These are phyloP conservation scores for Cercophora samala DNA, from an alignment of 495 filamentous ascomycete genomes.

Conservation along the genomic window DNA sequence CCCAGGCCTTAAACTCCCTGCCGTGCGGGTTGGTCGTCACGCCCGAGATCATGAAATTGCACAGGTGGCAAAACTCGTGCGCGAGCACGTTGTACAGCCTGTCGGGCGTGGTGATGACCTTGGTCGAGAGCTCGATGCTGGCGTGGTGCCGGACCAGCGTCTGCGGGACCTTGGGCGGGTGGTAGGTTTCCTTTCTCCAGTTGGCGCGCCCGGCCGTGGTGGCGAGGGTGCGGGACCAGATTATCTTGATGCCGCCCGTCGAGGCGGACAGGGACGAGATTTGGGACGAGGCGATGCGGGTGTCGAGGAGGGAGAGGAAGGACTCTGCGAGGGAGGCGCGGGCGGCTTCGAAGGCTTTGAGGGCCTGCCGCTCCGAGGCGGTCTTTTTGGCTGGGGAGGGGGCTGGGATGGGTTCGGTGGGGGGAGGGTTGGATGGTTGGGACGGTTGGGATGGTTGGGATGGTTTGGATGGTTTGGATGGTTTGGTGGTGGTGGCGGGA, in stretches of 20 bases:
- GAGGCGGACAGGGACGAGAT: slow-evolving; percentile 55
- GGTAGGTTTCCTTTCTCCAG: slow-evolving; percentile 65
- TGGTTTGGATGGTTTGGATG: slow-evolving; percentile 48
- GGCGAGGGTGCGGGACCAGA: slow-evolving; percentile 81
- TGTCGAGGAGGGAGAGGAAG: slow-evolving; percentile 75
- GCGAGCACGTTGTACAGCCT: slow-evolving; percentile 82
- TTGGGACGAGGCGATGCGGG: slow-evolving; percentile 57
- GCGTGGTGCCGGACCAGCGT: slow-evolving; percentile 56
- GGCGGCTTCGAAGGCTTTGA: slow-evolving; percentile 61
- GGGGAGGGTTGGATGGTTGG: background rate
- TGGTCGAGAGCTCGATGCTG: slow-evolving; percentile 81
- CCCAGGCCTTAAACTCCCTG: slow-evolving; percentile 76
- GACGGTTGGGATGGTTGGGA: no score
- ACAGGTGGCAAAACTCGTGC: slow-evolving; percentile 94
- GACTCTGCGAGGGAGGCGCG: slow-evolving; percentile 64
- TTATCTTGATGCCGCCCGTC: slow-evolving; percentile 73
- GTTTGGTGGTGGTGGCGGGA: slow-evolving; percentile 51
- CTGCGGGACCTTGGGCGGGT: slow-evolving; percentile 15
- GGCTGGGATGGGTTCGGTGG: slow-evolving; percentile 8
- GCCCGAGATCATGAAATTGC: slow-evolving; percentile 76
- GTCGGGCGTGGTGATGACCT: slow-evolving; percentile 74
- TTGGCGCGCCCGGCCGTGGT: slow-evolving; percentile 85
- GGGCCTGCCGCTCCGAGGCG: slow-evolving; percentile 35
- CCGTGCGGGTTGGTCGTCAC: slow-evolving; percentile 73
- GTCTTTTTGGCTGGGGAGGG: slow-evolving; percentile 25